Conservation (phyloP, 2,329 filamentous ascomycete genomes). For the Elsinoe arachidis region DNA sequence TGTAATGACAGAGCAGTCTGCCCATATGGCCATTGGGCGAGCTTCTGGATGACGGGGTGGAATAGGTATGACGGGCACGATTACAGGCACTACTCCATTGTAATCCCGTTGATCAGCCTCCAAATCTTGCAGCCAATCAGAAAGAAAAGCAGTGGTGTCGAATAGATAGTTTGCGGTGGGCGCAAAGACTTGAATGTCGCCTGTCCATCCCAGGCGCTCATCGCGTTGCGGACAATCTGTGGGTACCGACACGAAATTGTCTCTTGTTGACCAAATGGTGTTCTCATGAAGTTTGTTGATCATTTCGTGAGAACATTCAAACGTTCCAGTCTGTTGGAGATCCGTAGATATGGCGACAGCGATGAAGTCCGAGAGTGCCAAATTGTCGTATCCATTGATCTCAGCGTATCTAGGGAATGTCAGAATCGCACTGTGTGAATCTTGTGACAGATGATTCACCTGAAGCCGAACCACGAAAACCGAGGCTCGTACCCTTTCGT, state of each 20-base stretch:
- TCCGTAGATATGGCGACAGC: constrained; percentile 45
- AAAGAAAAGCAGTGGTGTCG: constrained; percentile 43
- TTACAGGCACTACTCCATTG: no score
- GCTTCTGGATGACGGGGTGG: no score
- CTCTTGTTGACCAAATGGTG: constrained; percentile 47
- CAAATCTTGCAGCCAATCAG: constrained; percentile 43
- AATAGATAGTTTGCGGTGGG: constrained; percentile 47
- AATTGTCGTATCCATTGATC: no score
- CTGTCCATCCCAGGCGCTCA: constrained; percentile 47
- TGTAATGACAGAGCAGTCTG: no score
- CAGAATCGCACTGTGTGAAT: no score
- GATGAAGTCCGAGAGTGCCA: no score
- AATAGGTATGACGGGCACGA: no score
- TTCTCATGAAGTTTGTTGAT: constrained; percentile 50
- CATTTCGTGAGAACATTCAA: constrained; percentile 43
- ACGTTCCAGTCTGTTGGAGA: constrained; percentile 41
- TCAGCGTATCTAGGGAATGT: no score
- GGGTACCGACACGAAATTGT: constrained; percentile 50
- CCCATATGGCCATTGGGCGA: no score
- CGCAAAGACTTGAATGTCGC: constrained; percentile 43
- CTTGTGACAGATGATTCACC: no score
- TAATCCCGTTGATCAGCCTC: constrained; percentile 25
- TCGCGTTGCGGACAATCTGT: constrained; percentile 52
- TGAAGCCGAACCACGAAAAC: no score
- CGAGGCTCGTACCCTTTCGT: no score